Conservation (phyloP, 305 asterid genomes). For the Salvia sclarea region DNA sequence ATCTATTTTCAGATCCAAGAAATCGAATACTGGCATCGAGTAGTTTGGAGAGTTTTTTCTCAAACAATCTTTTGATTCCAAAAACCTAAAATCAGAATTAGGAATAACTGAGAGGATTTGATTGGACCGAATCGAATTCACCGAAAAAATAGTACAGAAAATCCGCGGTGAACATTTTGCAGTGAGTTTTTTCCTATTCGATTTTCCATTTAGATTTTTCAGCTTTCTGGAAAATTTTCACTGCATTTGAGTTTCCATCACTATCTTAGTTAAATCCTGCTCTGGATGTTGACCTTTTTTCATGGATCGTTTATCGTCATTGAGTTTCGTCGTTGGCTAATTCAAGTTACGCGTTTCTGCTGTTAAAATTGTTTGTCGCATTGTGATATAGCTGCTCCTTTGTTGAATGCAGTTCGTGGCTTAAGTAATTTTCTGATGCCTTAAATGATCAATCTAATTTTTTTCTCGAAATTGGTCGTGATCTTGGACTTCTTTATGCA, state of each 20-base stretch:
- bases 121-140: background rate
- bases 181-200: constrained; percentile 8
- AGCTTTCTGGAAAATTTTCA: background rate
- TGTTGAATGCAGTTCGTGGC: constrained; percentile 14
- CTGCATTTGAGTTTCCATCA: background rate
- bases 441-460: too few relatives aligned
- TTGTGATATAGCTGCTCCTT: background rate
- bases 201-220: background rate
- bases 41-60: background rate
- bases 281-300: background rate
- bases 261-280: background rate
- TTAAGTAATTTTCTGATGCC: background rate
- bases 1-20: background rate
- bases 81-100: background rate
- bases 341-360: background rate
- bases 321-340: background rate
- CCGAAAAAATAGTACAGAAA: background rate
- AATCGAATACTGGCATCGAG: background rate
- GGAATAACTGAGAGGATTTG: too few relatives aligned
- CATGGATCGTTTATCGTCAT: background rate
- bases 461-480: background rate
- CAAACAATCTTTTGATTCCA: background rate
- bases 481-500: background rate
- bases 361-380: background rate
- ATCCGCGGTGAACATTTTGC: constrained; percentile 7